Percentiles rank a stretch among this genome's conserved stretches.
phyloP scores from a whole-genome alignment of 768 basidiomycete genomes.

The Pisolithus marmoratus region DNA sequence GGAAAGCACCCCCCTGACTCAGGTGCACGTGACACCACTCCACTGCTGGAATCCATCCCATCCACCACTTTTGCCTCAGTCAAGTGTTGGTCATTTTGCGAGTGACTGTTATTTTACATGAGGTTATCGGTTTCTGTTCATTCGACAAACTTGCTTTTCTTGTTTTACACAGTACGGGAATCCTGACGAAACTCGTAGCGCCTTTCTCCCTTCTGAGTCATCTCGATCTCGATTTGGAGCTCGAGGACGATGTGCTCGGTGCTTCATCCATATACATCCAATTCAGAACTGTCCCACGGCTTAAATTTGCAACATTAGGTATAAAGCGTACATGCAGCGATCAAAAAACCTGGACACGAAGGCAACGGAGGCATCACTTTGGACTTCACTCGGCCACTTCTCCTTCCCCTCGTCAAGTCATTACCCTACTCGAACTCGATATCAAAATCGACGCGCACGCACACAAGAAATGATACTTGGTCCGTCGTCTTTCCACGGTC shows the following conservation, averaged over 20 bases:
- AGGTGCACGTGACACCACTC: neutral
- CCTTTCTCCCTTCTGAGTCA: conserved; percentile 72
- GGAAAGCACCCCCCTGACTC: no score
- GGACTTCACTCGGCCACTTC: conserved; percentile 51
- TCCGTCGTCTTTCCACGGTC: conserved; percentile 10
- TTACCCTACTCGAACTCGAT: conserved; percentile 10
- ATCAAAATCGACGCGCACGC: conserved; percentile 14
- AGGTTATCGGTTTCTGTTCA: no score
- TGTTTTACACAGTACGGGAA: no score
- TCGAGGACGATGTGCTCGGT: conserved; percentile 51
- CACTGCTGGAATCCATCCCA: no score
- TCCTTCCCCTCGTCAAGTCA: conserved; percentile 49
- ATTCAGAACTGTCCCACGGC: conserved; percentile 5
- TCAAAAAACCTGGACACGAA: no score
- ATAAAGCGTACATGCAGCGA: neutral
- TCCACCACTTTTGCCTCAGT: conserved; percentile 58
- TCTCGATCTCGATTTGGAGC: conserved; percentile 66
- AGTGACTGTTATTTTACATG: neutral
- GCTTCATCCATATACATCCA: conserved; percentile 6
- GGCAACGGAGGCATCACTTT: conserved; percentile 21
- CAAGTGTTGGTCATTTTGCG: conserved; percentile 16
- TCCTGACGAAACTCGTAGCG: conserved; percentile 25
- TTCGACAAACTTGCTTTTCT: no score
- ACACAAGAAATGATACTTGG: no score
- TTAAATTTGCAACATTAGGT: conserved; percentile 6